Base-by-base conservation (phyloP, 306 rosid species). In the Cercis canadensis region DNA sequence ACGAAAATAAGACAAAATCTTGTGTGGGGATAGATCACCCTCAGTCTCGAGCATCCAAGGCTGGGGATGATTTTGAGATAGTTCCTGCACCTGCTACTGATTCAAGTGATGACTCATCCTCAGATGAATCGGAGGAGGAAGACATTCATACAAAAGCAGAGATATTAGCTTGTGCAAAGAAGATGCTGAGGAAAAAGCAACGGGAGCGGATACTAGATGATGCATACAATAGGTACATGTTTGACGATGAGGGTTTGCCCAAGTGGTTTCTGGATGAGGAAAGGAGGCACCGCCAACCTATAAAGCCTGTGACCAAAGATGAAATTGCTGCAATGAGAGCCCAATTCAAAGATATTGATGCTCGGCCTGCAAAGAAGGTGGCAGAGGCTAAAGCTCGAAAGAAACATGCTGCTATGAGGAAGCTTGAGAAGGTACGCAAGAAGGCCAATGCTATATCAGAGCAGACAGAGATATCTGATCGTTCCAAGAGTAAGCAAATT, bases 221-320 rank as follows among this genome's bases (percentile, higher is more conserved):
- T 80, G 87, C 92, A 5, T 94, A 91, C 70, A 87, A 89, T 29
- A 94, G 81, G 75, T 85, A 88, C 83, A 89, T 91, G 97, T 84
- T 84, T 75, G 81, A 94, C 29, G 94, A 94, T 3, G 81, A 79
- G 9, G 91, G 92, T 53, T 87, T 94, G 78, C 99, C 99, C 29
- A 84, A 78, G 54, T 94, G 99, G 97, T 91, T 91, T 77, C 39
- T 84, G 51, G 99, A 94, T 6, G 99, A 94, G 67, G 99, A 94
- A 65, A 81, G n/a, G 73, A 87, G 66, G 71, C 99, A 94, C 54
- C 80, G 96, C 6, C 86, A 72, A 53, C 91, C 82, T 11, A 71
- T 78, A 3, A 87, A 84, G 84, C 97, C 99, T 11, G 68, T 94
- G 60, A 86, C 97, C 40, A 91, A 87, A 82, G 99, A 87, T 62